phyloP scores from a whole-genome alignment of 176 grass and related monocot genomes.

The Oryza nivara region DNA sequence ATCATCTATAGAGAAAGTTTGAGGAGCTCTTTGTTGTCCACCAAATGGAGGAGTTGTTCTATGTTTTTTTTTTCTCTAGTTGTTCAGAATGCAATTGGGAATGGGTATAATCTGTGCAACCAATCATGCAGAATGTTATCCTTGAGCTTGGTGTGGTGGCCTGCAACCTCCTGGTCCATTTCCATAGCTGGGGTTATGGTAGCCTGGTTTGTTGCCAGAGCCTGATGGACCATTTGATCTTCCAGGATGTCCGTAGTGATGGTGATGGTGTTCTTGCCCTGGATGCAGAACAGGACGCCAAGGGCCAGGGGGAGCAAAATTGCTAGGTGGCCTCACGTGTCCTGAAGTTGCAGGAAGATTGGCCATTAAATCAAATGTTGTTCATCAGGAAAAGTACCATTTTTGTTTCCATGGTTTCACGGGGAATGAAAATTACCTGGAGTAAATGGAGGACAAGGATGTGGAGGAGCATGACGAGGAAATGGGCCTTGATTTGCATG shows the following conservation, averaged over 20 bases:
- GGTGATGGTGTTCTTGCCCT: background rate
- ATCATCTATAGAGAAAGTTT: background rate
- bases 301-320: background rate
- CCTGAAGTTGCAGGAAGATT: background rate
- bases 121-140: background rate
- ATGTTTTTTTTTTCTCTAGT: background rate
- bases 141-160: background rate
- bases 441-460: background rate
- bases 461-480: background rate
- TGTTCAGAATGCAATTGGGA: background rate
- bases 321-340: slow-evolving; percentile 10
- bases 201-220: background rate
- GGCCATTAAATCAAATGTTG: background rate
- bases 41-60: background rate
- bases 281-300: background rate
- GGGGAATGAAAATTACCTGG: background rate
- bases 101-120: background rate
- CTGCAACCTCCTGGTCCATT: background rate
- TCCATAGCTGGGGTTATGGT: background rate
- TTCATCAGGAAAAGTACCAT: background rate
- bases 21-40: background rate
- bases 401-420: background rate
- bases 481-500: background rate
- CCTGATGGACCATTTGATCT: background rate
- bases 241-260: background rate